Evolutionary conservation across 2,329 filamentous ascomycete species (phyloP).

Genomic region (Cercospora sojina): DNA sequence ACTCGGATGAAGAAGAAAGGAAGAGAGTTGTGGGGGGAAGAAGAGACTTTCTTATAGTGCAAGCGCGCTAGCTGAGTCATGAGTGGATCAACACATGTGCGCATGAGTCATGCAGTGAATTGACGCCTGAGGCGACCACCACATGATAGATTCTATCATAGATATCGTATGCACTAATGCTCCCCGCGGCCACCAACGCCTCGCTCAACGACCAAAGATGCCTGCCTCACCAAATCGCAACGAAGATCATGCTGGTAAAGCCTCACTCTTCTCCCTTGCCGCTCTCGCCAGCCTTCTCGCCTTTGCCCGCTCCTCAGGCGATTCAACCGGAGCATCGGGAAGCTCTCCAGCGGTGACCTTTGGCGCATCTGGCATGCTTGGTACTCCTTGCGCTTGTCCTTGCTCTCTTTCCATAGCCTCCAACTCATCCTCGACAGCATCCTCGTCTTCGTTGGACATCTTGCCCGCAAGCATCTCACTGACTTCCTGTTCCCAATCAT

Average conservation of each 20-base stretch:
- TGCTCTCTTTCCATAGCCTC: slow-evolving; percentile 72
- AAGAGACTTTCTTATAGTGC: neutral
- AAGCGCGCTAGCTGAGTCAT: neutral
- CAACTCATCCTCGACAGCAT: slow-evolving; percentile 95
- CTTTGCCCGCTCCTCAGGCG: slow-evolving; percentile 33
- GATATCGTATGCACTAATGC: neutral
- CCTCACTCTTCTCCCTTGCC: slow-evolving; percentile 24
- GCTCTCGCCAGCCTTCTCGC: slow-evolving; percentile 33
- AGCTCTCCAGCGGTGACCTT: slow-evolving; percentile 29
- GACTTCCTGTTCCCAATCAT: slow-evolving; percentile 64
- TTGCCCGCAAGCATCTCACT: slow-evolving; percentile 84
- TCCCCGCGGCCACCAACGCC: neutral
- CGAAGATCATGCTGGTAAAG: slow-evolving; percentile 29
- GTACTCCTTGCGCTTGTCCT: slow-evolving; percentile 30
- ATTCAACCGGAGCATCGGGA: slow-evolving; percentile 36
- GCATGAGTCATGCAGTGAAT: neutral
- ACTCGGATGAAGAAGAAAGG: slow-evolving; percentile 44
- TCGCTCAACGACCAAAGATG: neutral
- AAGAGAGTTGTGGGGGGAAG: neutral
- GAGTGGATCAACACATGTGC: neutral
- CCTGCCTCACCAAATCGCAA: neutral
- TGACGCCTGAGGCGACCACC: neutral
- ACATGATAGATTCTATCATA: neutral
- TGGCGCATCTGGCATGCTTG: slow-evolving; percentile 44
- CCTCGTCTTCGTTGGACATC: slow-evolving; percentile 92